A percentile compares a stretch with the other conserved stretches of the same genome.
Evolutionary conservation across 176 grass and related monocot genomes (phyloP).

Genomic region (Chrysopogon serrulatus): DNA sequence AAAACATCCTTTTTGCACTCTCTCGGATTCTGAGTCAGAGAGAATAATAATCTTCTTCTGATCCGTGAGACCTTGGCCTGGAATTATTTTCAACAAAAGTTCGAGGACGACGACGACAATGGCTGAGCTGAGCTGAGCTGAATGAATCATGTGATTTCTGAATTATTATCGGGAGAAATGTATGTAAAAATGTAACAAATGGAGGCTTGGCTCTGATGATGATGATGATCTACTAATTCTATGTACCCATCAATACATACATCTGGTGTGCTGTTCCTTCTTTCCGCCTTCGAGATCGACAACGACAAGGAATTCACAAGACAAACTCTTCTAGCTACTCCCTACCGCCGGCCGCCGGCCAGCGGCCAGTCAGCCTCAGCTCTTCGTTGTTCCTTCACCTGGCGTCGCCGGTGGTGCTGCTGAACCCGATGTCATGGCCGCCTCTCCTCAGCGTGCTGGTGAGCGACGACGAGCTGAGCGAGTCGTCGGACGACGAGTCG

Average conservation of each 20-base stretch:
- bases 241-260: constrained; percentile 56
- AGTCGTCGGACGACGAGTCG: constrained; percentile 45
- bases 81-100: background rate
- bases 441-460: constrained; percentile 57
- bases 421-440: constrained; percentile 45
- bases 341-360: background rate
- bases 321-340: background rate
- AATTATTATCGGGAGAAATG: constrained; percentile 20
- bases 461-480: constrained; percentile 57
- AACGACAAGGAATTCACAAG: background rate
- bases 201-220: background rate
- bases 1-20: background rate
- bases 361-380: background rate
- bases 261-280: background rate
- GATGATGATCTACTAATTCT: constrained; percentile 36
- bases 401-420: constrained; percentile 21
- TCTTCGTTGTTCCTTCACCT: constrained; percentile 24
- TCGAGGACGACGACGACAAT: background rate
- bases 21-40: background rate
- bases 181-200: constrained; percentile 13
- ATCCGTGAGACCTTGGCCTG: background rate
- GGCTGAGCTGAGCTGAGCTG: background rate
- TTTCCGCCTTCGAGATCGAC: background rate
- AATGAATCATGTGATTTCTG: constrained; percentile 31
- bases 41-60: background rate